Conservation (phyloP, 371 early-diverging fungal species). For the Cladochytrium tenue region DNA sequence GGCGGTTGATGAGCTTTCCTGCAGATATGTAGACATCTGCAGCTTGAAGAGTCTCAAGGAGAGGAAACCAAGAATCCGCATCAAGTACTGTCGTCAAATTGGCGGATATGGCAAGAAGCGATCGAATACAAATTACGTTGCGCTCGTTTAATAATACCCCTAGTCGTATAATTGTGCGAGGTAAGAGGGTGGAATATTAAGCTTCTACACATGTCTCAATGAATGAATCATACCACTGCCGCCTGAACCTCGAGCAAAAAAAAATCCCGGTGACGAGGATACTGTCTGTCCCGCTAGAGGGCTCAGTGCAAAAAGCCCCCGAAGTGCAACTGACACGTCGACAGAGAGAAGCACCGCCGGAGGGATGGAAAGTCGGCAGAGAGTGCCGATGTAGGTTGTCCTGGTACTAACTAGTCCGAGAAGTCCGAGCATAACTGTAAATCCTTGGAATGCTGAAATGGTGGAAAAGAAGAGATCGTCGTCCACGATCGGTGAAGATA, state of each 20-base stretch:
- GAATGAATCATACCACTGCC: no score
- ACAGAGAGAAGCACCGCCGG: conserved; percentile 19
- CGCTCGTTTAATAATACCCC: conserved; percentile 64
- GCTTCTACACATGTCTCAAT: conserved; percentile 1
- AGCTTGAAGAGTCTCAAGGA: conserved; percentile 85
- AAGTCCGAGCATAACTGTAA: conserved; percentile 83
- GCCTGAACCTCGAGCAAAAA: neutral
- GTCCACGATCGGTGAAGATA: conserved; percentile 75
- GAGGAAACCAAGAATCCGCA: conserved; percentile 77
- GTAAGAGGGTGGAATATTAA: conserved; percentile 2
- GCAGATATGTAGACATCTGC: conserved; percentile 69
- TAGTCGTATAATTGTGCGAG: neutral
- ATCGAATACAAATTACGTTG: conserved; percentile 76
- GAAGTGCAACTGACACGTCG: conserved; percentile 15
- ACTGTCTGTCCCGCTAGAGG: conserved; percentile 11
- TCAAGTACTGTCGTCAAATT: conserved; percentile 75
- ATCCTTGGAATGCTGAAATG: conserved; percentile 72
- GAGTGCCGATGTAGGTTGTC: conserved; percentile 80
- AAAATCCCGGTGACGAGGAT: neutral
- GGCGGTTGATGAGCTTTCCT: conserved; percentile 40
- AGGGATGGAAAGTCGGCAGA: conserved; percentile 69
- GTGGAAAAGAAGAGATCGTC: conserved; percentile 78
- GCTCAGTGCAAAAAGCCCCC: conserved; percentile 7
- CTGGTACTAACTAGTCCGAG: conserved; percentile 75
- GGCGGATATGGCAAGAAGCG: conserved; percentile 72